phyloP scores from a whole-genome alignment of 345 rosid genomes.

The Cardamine chenopodiifolia region DNA sequence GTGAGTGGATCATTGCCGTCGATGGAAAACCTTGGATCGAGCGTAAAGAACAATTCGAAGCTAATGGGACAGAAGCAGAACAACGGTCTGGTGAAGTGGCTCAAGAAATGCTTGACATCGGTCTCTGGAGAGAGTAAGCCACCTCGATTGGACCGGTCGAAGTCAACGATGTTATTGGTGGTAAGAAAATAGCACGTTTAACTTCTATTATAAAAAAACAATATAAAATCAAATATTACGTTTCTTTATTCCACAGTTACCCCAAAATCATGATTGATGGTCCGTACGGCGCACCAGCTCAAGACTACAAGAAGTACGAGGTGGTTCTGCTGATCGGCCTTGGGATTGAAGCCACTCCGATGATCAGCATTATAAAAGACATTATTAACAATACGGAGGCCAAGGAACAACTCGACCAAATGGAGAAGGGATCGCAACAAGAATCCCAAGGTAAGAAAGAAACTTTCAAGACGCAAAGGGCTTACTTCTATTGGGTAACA shows the following conservation, averaged over 20 bases:
- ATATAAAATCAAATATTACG: neutral
- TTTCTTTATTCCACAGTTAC: slow-evolving; percentile 19
- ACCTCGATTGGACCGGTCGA: slow-evolving; percentile 50
- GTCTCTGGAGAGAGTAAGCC: slow-evolving; percentile 37
- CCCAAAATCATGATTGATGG: slow-evolving; percentile 71
- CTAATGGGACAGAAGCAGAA: slow-evolving; percentile 44
- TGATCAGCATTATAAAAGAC: slow-evolving; percentile 87
- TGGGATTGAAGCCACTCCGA: slow-evolving; percentile 81
- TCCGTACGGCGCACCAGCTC: slow-evolving; percentile 88
- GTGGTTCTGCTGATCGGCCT: slow-evolving; percentile 68
- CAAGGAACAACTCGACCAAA: slow-evolving; percentile 44
- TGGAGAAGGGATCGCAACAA: slow-evolving; percentile 40
- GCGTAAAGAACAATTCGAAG: slow-evolving; percentile 37
- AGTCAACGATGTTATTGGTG: slow-evolving; percentile 42
- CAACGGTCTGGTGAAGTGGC: slow-evolving; percentile 43
- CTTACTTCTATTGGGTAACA: slow-evolving; percentile 81
- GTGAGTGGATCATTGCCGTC: too few relatives aligned
- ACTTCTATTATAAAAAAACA: neutral
- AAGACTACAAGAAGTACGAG: slow-evolving; percentile 70
- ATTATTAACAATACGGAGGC: slow-evolving; percentile 58
- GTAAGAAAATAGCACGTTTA: neutral
- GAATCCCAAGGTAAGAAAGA: slow-evolving; percentile 39
- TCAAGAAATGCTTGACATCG: slow-evolving; percentile 49
- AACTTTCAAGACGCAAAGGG: slow-evolving; percentile 58
- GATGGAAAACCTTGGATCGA: too few relatives aligned